Percentiles rank a stretch among this genome's conserved stretches.
Conservation (phyloP, 208 protist genomes). For the Crithidia expoeki region DNA sequence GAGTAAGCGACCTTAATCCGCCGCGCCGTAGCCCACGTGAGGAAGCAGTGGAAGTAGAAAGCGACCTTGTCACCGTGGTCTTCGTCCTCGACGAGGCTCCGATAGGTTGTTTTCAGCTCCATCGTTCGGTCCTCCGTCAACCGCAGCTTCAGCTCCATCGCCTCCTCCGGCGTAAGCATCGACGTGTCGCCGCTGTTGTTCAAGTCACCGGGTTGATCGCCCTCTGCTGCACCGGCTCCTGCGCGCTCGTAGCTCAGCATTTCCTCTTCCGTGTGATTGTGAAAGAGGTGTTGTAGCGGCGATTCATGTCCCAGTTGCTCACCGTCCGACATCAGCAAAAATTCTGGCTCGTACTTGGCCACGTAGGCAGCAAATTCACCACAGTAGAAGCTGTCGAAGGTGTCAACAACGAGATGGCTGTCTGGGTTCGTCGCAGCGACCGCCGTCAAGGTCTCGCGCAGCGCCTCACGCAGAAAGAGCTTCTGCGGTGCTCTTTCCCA, state of each 20-base stretch:
- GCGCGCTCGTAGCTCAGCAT: slow-evolving; percentile 10
- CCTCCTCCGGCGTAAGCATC: slow-evolving; percentile 18
- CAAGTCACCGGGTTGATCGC: too few relatives aligned
- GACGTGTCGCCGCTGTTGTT: slow-evolving; percentile 11
- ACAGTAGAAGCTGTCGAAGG: slow-evolving; percentile 75
- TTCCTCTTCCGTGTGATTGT: slow-evolving; percentile 46
- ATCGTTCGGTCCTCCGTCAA: slow-evolving; percentile 26
- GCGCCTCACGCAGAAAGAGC: slow-evolving; percentile 79
- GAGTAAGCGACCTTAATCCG: slow-evolving; percentile 85
- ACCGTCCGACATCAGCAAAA: slow-evolving; percentile 87
- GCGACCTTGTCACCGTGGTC: slow-evolving; percentile 59
- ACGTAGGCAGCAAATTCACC: slow-evolving; percentile 68
- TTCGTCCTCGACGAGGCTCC: slow-evolving; percentile 79
- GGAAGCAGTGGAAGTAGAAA: slow-evolving; percentile 83
- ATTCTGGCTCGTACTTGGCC: slow-evolving; percentile 77
- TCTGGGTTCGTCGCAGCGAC: slow-evolving; percentile 45
- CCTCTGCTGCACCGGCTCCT: slow-evolving; percentile 1
- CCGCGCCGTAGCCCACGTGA: slow-evolving; percentile 64
- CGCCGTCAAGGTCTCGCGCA: slow-evolving; percentile 51
- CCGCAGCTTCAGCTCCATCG: slow-evolving; percentile 20
- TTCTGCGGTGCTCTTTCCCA: slow-evolving; percentile 81
- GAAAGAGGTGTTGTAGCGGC: slow-evolving; percentile 60
- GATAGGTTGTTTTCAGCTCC: slow-evolving; percentile 48
- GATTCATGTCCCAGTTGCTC: slow-evolving; percentile 76
- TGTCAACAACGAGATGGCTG: slow-evolving; percentile 48